Conservation (phyloP, 2,329 filamentous ascomycete genomes). For the Colletotrichum lindemuthianum region DNA sequence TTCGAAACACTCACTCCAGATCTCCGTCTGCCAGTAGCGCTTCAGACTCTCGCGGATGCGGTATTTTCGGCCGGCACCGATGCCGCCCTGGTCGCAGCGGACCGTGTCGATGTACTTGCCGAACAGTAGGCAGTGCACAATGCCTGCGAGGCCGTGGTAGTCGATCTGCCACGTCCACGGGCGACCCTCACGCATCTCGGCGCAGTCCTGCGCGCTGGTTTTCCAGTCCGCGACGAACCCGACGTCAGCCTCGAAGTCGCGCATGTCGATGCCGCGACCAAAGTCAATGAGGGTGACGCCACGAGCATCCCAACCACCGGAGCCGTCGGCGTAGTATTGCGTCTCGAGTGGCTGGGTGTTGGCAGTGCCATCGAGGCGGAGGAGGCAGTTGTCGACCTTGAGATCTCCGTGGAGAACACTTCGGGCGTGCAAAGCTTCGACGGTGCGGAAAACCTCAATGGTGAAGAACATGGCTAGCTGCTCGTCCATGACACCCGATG, state of each 20-base stretch:
- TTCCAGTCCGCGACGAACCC: slow-evolving; percentile 98
- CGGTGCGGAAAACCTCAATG: slow-evolving; percentile 87
- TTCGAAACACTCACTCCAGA: slow-evolving; percentile 87
- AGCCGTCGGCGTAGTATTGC: slow-evolving; percentile 79
- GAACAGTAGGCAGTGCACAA: slow-evolving; percentile 89
- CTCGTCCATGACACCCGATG: slow-evolving; percentile 85
- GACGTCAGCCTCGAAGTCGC: slow-evolving; percentile 78
- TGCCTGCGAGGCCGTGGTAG: slow-evolving; percentile 91
- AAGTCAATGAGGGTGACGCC: slow-evolving; percentile 94
- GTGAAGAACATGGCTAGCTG: slow-evolving; percentile 94
- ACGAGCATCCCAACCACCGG: slow-evolving; percentile 80
- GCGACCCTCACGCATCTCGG: slow-evolving; percentile 92
- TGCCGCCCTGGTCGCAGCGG: slow-evolving; percentile 62
- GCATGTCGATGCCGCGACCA: slow-evolving; percentile 93
- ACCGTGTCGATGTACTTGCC: slow-evolving; percentile 93
- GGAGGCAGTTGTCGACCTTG: slow-evolving; percentile 94
- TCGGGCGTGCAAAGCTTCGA: slow-evolving; percentile 85
- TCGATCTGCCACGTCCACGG: slow-evolving; percentile 99
- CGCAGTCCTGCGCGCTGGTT: slow-evolving; percentile 85
- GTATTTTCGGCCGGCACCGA: slow-evolving; percentile 75
- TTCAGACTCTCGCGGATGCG: slow-evolving; percentile 85
- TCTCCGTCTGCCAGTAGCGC: slow-evolving; percentile 94
- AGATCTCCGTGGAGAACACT: slow-evolving; percentile 90
- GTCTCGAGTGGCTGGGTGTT: slow-evolving; percentile 60
- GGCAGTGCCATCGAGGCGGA: slow-evolving; percentile 74